Evolutionary conservation across 1,284 basidiomycete species (phyloP).

Genomic region (Malassezia brasiliensis): DNA sequence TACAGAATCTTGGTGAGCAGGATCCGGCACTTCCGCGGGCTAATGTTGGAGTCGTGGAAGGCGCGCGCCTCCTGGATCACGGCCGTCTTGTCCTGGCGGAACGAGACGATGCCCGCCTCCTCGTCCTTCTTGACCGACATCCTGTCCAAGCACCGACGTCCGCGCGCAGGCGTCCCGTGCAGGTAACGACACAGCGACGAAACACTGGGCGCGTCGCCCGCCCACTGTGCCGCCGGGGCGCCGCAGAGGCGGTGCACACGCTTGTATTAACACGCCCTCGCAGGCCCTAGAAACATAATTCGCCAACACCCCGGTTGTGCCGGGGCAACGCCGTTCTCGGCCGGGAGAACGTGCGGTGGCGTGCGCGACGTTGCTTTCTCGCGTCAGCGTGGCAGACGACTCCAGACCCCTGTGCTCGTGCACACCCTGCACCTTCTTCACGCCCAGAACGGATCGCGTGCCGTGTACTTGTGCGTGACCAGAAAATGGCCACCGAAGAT

Average conservation of each 20-base stretch:
- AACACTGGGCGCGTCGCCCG: conserved; percentile 2
- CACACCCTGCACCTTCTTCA: no score
- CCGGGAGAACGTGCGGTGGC: not conserved
- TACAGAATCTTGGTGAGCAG: conserved; percentile 94
- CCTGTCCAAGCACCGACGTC: conserved; percentile 9
- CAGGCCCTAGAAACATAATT: no score
- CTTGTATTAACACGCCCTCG: no score
- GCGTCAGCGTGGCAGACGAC: no score
- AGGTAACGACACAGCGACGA: conserved; percentile 5
- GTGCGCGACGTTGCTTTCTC: not conserved
- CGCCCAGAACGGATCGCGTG: no score
- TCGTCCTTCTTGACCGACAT: conserved; percentile 49
- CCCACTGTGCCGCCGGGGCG: not conserved
- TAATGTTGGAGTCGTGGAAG: conserved; percentile 97
- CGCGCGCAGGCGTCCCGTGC: conserved; percentile 16
- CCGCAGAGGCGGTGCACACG: no score
- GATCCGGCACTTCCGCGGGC: conserved; percentile 77
- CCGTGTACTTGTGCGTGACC: no score
- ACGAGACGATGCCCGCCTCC: conserved; percentile 31
- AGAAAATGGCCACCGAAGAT: conserved; percentile 20
- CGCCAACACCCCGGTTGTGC: no score
- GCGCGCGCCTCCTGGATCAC: conserved; percentile 80
- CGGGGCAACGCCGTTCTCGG: not conserved
- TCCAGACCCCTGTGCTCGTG: no score
- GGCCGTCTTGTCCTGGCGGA: conserved; percentile 48